Percentiles rank a stretch among this genome's conserved stretches.
phyloP scores from a whole-genome alignment of 306 rosid genomes.

The Morella rubra region DNA sequence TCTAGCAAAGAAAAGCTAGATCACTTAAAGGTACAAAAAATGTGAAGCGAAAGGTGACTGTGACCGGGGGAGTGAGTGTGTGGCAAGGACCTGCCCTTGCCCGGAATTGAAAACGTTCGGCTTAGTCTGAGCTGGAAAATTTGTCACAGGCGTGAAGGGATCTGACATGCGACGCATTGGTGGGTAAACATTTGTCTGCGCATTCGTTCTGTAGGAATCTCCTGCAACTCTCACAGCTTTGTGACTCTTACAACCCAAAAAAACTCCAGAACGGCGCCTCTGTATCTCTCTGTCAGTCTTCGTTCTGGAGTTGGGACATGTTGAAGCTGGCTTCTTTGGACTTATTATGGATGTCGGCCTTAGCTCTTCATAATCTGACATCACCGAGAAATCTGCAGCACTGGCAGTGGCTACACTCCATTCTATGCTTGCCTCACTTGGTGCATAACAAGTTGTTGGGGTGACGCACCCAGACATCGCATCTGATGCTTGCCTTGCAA shows the following conservation, averaged over 20 bases:
- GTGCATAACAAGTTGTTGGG: conserved; percentile 76
- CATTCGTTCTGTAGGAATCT: conserved; percentile 45
- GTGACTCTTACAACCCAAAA: conserved; percentile 75
- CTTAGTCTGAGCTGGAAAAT: conserved; percentile 53
- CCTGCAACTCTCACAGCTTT: conserved; percentile 71
- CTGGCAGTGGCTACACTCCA: conserved; percentile 96
- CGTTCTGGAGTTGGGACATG: conserved; percentile 31
- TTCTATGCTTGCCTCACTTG: conserved; percentile 93
- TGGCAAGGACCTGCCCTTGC: conserved; percentile 44
- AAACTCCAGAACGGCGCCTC: conserved; percentile 34
- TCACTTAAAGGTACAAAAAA: conserved; percentile 40
- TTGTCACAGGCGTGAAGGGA: conserved; percentile 39
- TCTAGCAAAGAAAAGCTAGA: background rate
- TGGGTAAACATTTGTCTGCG: conserved; percentile 30
- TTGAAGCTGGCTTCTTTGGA: conserved; percentile 32
- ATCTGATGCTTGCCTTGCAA: conserved; percentile 46
- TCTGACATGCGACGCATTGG: conserved; percentile 32
- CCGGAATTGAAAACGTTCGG: conserved; percentile 41
- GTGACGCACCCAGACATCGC: conserved; percentile 51
- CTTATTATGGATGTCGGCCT: conserved; percentile 42
- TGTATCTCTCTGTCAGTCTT: conserved; percentile 38
- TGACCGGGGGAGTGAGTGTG: conserved; percentile 43
- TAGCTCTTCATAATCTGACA: conserved; percentile 74
- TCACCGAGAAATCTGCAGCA: conserved; percentile 65
- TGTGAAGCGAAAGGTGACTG: conserved; percentile 54